Percentiles rank a stretch among this genome's conserved stretches.
These are phyloP conservation scores for Dactylorhiza incarnata DNA, from an alignment of 106 monocot genomes.

Conservation along the genomic window DNA sequence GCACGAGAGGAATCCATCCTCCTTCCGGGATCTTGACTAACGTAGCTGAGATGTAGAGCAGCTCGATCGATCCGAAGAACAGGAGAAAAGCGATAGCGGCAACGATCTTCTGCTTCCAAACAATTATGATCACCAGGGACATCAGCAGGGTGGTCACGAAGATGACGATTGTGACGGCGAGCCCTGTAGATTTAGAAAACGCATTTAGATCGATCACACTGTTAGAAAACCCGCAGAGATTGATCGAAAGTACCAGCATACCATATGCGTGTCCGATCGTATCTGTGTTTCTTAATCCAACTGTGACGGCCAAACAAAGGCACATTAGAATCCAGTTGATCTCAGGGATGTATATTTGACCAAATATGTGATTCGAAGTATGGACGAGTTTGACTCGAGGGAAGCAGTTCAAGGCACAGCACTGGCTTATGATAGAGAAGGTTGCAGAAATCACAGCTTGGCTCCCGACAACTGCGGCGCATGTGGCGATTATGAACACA, in stretches of 20 bases:
- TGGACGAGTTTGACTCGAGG: conserved; percentile 79
- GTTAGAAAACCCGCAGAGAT: too few relatives aligned
- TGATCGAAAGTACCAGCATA: not conserved
- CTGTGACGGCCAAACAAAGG: conserved; percentile 52
- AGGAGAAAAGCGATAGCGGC: conserved; percentile 28
- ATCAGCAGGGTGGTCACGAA: conserved; percentile 66
- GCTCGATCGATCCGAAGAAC: conserved; percentile 50
- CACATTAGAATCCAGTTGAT: conserved; percentile 78
- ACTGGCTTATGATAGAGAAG: conserved; percentile 74
- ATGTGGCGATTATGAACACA: conserved; percentile 67
- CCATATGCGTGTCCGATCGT: conserved; percentile 78
- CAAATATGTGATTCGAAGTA: conserved; percentile 59
- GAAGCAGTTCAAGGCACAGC: conserved; percentile 61
- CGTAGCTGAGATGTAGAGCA: conserved; percentile 49
- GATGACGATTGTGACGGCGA: conserved; percentile 56
- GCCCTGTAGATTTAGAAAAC: conserved; percentile 24
- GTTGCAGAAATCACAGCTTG: conserved; percentile 82
- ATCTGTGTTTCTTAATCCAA: conserved; percentile 57
- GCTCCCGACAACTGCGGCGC: conserved; percentile 70
- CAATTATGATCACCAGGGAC: conserved; percentile 64
- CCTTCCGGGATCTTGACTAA: conserved; percentile 63
- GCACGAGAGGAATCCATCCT: conserved; percentile 67
- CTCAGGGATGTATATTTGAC: conserved; percentile 81
- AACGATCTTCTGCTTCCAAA: conserved; percentile 51
- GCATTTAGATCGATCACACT: not conserved